These are phyloP conservation scores for Iberis pinnata DNA, from an alignment of 345 rosid species.

Conservation along the genomic window DNA sequence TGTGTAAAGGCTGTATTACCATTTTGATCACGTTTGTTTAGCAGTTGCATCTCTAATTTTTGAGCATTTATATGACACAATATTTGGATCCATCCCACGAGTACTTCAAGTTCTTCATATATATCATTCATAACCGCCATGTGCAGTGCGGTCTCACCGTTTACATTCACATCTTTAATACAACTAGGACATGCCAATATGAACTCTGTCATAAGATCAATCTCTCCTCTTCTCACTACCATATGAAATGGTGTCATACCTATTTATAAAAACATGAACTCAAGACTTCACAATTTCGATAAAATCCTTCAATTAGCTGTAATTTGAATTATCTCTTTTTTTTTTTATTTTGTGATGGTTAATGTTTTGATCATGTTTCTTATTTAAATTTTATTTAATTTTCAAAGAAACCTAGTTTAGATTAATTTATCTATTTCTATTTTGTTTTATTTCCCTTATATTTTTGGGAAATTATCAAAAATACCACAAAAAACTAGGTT, in stretches of 20 bases:
- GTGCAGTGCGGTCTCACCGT: slow-evolving; percentile 27
- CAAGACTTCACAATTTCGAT: too few species aligned
- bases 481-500: too few species aligned
- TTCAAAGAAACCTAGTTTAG: too few species aligned
- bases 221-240: slow-evolving; percentile 20
- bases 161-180: slow-evolving; percentile 21
- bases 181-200: slow-evolving; percentile 24
- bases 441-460: too few species aligned
- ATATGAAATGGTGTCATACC: slow-evolving; percentile 27
- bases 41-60: slow-evolving; percentile 4
- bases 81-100: slow-evolving; percentile 25
- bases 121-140: slow-evolving; percentile 12
- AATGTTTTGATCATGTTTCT: too few species aligned
- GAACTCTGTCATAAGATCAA: slow-evolving; percentile 23
- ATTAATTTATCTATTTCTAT: too few species aligned
- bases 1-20: slow-evolving; percentile 28
- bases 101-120: slow-evolving; percentile 19
- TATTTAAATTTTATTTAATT: too few species aligned
- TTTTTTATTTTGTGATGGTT: too few species aligned
- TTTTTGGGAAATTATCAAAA: too few species aligned
- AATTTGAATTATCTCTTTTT: too few species aligned
- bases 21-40: slow-evolving; percentile 28
- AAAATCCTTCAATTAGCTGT: too few species aligned
- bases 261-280: too few species aligned
- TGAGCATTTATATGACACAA: not conserved